These are phyloP conservation scores for Xylariaceae sp. DNA, from an alignment of 2,329 filamentous ascomycete genomes.

Conservation along the genomic window DNA sequence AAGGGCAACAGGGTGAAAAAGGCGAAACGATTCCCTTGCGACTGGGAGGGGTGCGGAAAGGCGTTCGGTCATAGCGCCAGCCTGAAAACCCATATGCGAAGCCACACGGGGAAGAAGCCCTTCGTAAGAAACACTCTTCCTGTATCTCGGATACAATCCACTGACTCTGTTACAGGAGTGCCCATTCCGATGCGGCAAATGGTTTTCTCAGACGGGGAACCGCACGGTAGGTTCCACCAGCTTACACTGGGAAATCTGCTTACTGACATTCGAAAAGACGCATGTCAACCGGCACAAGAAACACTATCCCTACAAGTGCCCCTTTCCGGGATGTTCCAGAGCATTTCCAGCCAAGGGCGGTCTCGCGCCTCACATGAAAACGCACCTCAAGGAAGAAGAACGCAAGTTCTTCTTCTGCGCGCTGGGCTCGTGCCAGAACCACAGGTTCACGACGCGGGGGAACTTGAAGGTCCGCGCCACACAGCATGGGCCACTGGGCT, in stretches of 20 bases:
- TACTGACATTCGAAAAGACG: conserved; percentile 40
- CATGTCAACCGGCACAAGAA: conserved; percentile 84
- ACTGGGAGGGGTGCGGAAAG: conserved; percentile 66
- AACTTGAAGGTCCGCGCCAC: conserved; percentile 68
- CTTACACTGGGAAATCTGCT: background rate
- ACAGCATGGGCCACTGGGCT: background rate
- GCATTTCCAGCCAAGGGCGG: conserved; percentile 81
- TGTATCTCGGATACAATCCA: conserved; percentile 1
- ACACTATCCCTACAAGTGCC: conserved; percentile 73
- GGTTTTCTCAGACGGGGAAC: conserved; percentile 87
- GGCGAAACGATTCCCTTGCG: conserved; percentile 67
- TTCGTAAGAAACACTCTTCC: conserved; percentile 54
- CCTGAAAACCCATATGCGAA: conserved; percentile 78
- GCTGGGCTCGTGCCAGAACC: conserved; percentile 76
- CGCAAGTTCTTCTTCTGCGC: conserved; percentile 74
- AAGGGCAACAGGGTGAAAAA: conserved; percentile 20
- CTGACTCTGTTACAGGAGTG: conserved; percentile 11
- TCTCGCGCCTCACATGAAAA: conserved; percentile 74
- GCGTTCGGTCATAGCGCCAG: conserved; percentile 89
- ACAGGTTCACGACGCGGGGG: conserved; percentile 82
- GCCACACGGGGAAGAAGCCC: conserved; percentile 84
- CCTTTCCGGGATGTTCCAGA: conserved; percentile 53
- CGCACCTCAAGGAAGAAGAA: conserved; percentile 62
- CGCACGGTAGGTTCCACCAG: conserved; percentile 55
- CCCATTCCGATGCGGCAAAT: conserved; percentile 47